Evolutionary conservation across 2,329 filamentous ascomycete genomes (phyloP).

Genomic region (Mycosphaerelloides madeirae): DNA sequence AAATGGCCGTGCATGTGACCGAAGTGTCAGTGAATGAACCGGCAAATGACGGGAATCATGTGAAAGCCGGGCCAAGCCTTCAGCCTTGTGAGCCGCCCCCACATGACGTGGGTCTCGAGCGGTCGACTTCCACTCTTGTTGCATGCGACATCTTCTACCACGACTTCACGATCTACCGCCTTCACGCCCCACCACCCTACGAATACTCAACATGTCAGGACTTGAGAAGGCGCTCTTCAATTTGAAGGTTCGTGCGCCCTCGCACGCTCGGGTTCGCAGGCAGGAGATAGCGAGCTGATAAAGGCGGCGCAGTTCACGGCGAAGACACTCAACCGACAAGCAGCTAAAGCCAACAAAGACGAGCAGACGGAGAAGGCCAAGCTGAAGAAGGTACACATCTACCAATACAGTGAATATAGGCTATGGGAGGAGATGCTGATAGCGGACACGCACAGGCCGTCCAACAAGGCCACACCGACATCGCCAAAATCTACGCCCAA

Average conservation of each 20-base stretch:
- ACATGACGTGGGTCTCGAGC: no score
- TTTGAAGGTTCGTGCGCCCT: constrained; percentile 46
- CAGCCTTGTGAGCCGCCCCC: no score
- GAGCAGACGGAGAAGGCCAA: constrained; percentile 58
- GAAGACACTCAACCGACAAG: constrained; percentile 59
- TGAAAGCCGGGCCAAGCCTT: no score
- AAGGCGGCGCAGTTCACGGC: constrained; percentile 50
- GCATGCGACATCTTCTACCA: background rate
- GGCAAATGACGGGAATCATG: background rate
- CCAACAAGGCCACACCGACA: constrained; percentile 54
- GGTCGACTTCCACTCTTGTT: no score
- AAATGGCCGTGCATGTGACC: no score
- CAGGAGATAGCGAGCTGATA: constrained; percentile 4
- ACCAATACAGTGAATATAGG: background rate
- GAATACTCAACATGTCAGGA: constrained; percentile 48
- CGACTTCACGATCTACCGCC: background rate
- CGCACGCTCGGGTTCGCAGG: background rate
- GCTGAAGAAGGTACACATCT: constrained; percentile 50
- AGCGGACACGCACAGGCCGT: constrained; percentile 45
- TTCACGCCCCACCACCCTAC: background rate
- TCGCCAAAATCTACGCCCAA: constrained; percentile 59
- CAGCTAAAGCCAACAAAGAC: constrained; percentile 57
- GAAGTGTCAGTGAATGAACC: background rate
- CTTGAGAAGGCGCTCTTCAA: constrained; percentile 60
- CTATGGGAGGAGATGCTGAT: background rate